Evolutionary conservation across 257 asterid genomes (phyloP), one percentile per base, ranked within the genome.

Genomic region (Sherardia arvensis): DNA sequence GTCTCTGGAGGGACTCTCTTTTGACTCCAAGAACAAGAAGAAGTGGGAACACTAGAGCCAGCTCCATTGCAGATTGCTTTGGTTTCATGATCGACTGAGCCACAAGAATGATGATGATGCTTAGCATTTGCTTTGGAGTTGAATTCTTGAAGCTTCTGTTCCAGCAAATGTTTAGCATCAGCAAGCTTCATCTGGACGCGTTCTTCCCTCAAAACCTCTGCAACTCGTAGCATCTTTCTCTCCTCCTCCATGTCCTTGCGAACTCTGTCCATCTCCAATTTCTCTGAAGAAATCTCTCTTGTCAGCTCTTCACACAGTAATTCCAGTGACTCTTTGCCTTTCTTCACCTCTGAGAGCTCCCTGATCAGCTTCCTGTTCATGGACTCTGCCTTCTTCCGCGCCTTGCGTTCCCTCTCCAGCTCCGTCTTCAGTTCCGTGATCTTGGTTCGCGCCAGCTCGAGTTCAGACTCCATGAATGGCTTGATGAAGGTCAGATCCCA

Each of bases 121-220:
- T 27, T 4, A 14, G 2, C 18, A 22, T 8, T 2, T 26, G 66
- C 43, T 47, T 66, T 77, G 64, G 34, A 21, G 23, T 53, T 32
- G 8, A 14, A 25, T 71, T 49, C 40, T 0, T 69, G 62, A 2
- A 87, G 21, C 72, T 76, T 91, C 53, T 85, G 90, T 56, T 91
- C 98, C 48, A 91, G 27, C 70, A 84, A 38, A 63, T 62, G 47
- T 47, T 78, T 88, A 0, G 96, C 95, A 36, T 85, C 96, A 0
- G 78, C 69, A 0, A 87, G 94, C 74, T 91, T 91, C 97, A 88
- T 91, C 55, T 86, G 92, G 29, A 91, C 87, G 18, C 98, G 79
- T 40, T 91, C 98, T 29, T 91, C 98, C 38, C 98, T 78, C 65
- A 91, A 66, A 9, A 86, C 83, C 78, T 91, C 96, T 0, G 95